A percentile compares a stretch with the other conserved stretches of the same genome.
These are phyloP conservation scores for Alnus rubra DNA, from an alignment of 306 rosid genomes.

Conservation along the genomic window DNA sequence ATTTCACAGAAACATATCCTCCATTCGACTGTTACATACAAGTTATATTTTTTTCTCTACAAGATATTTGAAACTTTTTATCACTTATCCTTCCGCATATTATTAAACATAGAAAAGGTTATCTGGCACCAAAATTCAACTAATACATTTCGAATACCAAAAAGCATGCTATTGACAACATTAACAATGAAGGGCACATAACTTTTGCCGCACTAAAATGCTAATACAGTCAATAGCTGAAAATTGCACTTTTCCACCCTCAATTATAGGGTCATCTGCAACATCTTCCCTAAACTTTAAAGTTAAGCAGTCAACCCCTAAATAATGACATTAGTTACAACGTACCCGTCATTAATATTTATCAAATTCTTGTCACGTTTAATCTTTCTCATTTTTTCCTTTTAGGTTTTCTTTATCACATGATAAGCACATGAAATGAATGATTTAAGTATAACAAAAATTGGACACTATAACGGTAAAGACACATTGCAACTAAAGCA, in stretches of 20 bases:
- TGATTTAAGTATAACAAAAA: no score
- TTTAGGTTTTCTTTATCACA: no score
- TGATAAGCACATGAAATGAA: no score
- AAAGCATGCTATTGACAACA: background rate
- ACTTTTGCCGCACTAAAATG: background rate
- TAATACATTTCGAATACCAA: background rate
- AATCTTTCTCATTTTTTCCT: background rate
- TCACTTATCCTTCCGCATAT: background rate
- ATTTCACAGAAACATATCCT: background rate
- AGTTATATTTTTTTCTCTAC: background rate
- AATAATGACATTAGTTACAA: no score
- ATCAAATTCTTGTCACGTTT: no score
- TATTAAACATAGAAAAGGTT: background rate
- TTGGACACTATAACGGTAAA: no score
- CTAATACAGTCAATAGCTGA: background rate
- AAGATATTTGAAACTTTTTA: background rate
- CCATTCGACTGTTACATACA: background rate
- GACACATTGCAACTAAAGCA: no score
- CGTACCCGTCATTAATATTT: no score
- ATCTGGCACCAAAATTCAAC: background rate
- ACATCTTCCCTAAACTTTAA: no score
- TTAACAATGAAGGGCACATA: background rate
- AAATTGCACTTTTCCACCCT: no score
- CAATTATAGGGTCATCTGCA: background rate
- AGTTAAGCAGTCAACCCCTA: no score